Conservation (phyloP, 2,329 filamentous ascomycete genomes). For the Colletotrichum agaves region DNA sequence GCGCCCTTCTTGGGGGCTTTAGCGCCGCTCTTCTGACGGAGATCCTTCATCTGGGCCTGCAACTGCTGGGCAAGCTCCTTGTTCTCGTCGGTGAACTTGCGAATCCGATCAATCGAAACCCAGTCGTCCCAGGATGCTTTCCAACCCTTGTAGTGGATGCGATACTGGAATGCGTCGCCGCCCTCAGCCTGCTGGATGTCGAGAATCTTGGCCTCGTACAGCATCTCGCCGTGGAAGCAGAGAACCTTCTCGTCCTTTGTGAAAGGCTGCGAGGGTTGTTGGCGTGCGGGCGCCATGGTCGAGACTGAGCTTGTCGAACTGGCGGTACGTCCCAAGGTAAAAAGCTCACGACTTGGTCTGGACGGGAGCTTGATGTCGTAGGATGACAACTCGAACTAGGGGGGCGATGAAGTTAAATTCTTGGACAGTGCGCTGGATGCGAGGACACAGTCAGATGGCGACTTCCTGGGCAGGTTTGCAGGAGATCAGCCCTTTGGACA, state of each 20-base stretch:
- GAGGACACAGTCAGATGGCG: constrained; percentile 10
- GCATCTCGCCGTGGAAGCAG: constrained; percentile 96
- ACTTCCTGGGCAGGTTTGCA: neutral
- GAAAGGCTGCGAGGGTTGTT: constrained; percentile 53
- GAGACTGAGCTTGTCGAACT: neutral
- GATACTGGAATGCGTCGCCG: constrained; percentile 80
- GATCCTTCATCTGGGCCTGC: constrained; percentile 73
- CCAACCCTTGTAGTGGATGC: constrained; percentile 99
- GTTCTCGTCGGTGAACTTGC: constrained; percentile 95
- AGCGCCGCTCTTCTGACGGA: constrained; percentile 59
- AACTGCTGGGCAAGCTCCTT: constrained; percentile 85
- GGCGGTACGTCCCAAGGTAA: neutral
- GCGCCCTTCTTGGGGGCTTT: constrained; percentile 66
- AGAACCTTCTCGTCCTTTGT: constrained; percentile 91
- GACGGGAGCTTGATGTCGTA: constrained; percentile 9
- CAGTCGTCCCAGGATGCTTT: constrained; percentile 99
- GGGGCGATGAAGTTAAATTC: constrained; percentile 36
- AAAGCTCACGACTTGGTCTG: neutral
- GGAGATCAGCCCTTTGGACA: neutral
- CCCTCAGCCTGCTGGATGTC: constrained; percentile 79
- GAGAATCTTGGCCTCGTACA: constrained; percentile 97
- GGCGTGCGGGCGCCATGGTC: constrained; percentile 55
- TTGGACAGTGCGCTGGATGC: constrained; percentile 29
- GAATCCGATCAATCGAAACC: constrained; percentile 92
- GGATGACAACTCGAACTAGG: constrained; percentile 11